Conservation (phyloP, 768 basidiomycete species). For the Cystoderma amianthinum region DNA sequence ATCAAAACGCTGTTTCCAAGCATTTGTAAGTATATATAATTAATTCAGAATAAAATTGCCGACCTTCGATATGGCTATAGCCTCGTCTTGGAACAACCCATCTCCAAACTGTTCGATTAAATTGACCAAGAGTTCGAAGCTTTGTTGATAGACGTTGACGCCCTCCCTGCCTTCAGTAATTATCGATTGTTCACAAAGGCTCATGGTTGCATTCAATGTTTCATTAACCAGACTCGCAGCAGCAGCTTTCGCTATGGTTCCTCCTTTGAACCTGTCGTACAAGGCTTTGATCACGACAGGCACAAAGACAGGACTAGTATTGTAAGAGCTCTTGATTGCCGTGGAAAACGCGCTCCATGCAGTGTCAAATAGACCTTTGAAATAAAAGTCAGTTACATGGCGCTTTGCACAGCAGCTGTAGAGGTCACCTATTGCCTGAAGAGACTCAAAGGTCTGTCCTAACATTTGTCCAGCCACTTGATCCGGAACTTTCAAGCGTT, state of each 20-base stretch:
- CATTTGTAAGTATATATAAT: no score
- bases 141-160: background rate
- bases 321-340: constrained; percentile 16
- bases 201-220: constrained; percentile 25
- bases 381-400: background rate
- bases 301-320: constrained; percentile 23
- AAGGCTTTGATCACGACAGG: constrained; percentile 41
- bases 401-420: background rate
- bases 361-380: constrained; percentile 37
- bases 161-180: background rate
- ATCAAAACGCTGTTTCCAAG: constrained; percentile 24
- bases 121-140: constrained; percentile 24
- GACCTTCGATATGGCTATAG: constrained; percentile 33
- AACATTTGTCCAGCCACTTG: constrained; percentile 34
- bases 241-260: constrained; percentile 13
- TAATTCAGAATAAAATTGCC: no score
- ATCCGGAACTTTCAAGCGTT: constrained; percentile 40
- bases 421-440: constrained; percentile 23
- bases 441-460: constrained; percentile 29
- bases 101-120: constrained; percentile 48
- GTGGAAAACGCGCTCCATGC: constrained; percentile 39
- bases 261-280: constrained; percentile 28
- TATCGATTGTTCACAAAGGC: constrained; percentile 18
- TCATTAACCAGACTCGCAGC: constrained; percentile 21
- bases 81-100: constrained; percentile 36